Evolutionary conservation across 1,139 yeast genomes (phyloP).

Genomic region (Candida mesenterica): DNA sequence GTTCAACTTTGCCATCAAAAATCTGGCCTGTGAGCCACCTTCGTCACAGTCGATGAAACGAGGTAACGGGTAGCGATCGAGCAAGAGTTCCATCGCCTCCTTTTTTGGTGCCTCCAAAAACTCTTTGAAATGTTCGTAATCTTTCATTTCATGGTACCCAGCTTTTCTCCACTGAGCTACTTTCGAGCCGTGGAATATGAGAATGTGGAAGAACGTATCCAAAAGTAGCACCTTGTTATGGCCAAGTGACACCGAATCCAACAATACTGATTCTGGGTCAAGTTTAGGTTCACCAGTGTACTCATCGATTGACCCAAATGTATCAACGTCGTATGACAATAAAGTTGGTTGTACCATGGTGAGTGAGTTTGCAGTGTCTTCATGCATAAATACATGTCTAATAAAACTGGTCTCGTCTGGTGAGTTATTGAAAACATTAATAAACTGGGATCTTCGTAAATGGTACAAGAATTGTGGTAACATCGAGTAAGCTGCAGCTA

Average conservation of each 20-base stretch:
- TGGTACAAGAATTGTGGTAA: slow-evolving; percentile 76
- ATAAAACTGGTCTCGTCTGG: slow-evolving; percentile 78
- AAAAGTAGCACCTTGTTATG: slow-evolving; percentile 59
- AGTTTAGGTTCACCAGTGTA: slow-evolving; percentile 25
- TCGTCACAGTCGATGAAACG: slow-evolving; percentile 73
- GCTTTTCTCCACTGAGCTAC: slow-evolving; percentile 70
- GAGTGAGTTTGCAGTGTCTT: slow-evolving; percentile 63
- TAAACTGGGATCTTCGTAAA: slow-evolving; percentile 65
- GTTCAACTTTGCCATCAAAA: slow-evolving; percentile 69
- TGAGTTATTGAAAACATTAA: slow-evolving; percentile 71
- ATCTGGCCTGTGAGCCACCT: slow-evolving; percentile 78
- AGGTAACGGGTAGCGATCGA: slow-evolving; percentile 72
- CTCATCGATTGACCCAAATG: slow-evolving; percentile 46
- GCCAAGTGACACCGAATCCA: slow-evolving; percentile 67
- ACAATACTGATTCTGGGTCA: slow-evolving; percentile 58
- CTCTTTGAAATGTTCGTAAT: slow-evolving; percentile 58
- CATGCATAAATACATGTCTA: slow-evolving; percentile 64
- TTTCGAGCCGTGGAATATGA: slow-evolving; percentile 66
- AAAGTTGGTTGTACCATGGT: slow-evolving; percentile 78
- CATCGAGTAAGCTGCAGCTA: slow-evolving; percentile 74
- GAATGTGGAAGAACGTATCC: slow-evolving; percentile 73
- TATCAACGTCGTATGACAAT: slow-evolving; percentile 61
- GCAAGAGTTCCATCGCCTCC: slow-evolving; percentile 65
- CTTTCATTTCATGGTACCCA: slow-evolving; percentile 65
- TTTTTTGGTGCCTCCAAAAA: slow-evolving; percentile 63